These are phyloP conservation scores for Symbiotaphrina buchneri DNA, from an alignment of 495 filamentous ascomycete genomes.

Conservation along the genomic window DNA sequence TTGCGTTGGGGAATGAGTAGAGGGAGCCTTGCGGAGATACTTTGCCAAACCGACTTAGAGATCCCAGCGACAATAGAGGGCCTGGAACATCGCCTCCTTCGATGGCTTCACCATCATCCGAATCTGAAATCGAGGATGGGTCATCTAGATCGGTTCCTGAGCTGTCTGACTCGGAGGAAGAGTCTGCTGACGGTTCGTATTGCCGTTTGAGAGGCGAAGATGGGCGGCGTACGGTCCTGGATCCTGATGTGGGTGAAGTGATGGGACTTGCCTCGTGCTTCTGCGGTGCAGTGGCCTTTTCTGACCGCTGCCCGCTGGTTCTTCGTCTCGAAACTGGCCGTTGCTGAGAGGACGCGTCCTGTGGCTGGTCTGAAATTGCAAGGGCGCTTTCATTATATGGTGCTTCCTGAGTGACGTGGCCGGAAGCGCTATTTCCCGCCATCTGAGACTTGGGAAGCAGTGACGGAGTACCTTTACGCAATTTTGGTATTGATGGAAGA, in stretches of 20 bases:
- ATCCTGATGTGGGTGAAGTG: neutral
- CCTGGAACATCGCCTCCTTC: slow-evolving; percentile 23
- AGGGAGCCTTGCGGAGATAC: slow-evolving; percentile 14
- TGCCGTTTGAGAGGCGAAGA: slow-evolving; percentile 96
- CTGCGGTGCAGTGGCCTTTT: too few species aligned
- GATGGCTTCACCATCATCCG: slow-evolving; percentile 32
- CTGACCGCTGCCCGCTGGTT: neutral
- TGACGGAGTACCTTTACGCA: too few species aligned
- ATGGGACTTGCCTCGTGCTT: too few species aligned
- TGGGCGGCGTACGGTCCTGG: slow-evolving; percentile 27
- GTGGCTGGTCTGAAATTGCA: too few species aligned
- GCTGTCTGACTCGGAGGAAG: slow-evolving; percentile 17
- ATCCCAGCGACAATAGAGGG: slow-evolving; percentile 11
- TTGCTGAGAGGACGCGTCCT: too few species aligned
- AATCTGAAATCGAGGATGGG: slow-evolving; percentile 16
- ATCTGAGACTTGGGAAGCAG: too few species aligned
- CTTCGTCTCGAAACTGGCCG: neutral
- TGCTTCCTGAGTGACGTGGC: too few species aligned
- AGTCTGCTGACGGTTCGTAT: slow-evolving; percentile 53
- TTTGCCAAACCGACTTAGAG: slow-evolving; percentile 10
- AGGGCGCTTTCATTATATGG: too few species aligned
- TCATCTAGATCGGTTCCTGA: slow-evolving; percentile 10
- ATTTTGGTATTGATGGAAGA: too few species aligned
- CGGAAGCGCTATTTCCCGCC: too few species aligned
- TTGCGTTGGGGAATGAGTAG: slow-evolving; percentile 22